A percentile compares a stretch with the other conserved stretches of the same genome.
Conservation (phyloP, 768 basidiomycete species). For the Tricholoma hemisulphureum region DNA sequence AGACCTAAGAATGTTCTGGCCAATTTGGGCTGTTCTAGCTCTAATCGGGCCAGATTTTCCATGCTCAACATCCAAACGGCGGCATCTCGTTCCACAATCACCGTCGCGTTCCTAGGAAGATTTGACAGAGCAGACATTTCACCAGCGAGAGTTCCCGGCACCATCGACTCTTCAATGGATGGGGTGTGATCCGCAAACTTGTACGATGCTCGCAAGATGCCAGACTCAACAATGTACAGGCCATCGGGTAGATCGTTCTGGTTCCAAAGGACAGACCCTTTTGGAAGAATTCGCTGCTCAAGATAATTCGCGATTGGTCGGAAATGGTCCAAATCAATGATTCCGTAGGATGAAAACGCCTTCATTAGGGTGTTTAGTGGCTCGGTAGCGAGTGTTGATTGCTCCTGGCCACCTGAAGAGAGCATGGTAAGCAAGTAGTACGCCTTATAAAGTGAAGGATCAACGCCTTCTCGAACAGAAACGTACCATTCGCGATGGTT, state of each 20-base stretch:
- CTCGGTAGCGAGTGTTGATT: conserved; percentile 43
- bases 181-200: conserved; percentile 67
- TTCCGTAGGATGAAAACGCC: conserved; percentile 74
- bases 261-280: conserved; percentile 68
- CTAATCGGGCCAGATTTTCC: conserved; percentile 57
- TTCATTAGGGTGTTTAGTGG: conserved; percentile 75
- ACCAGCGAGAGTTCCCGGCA: conserved; percentile 88
- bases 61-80: conserved; percentile 79
- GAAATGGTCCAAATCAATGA: conserved; percentile 56
- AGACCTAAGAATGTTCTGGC: conserved; percentile 65
- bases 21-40: conserved; percentile 63
- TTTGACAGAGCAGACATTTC: conserved; percentile 85
- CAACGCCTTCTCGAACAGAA: background rate
- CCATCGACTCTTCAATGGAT: conserved; percentile 85
- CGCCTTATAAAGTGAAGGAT: background rate
- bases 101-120: conserved; percentile 80
- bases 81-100: conserved; percentile 73
- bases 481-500: conserved; percentile 61
- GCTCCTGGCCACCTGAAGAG: conserved; percentile 26
- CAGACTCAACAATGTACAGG: conserved; percentile 85
- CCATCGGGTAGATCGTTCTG: conserved; percentile 78
- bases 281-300: conserved; percentile 53
- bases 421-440: background rate
- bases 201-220: conserved; percentile 83
- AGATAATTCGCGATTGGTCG: conserved; percentile 70